Evolutionary conservation across 2,329 filamentous ascomycete species (phyloP), one percentile per base, ranked within the genome.

Genomic region (Ceratocystis cacaofunesta): DNA sequence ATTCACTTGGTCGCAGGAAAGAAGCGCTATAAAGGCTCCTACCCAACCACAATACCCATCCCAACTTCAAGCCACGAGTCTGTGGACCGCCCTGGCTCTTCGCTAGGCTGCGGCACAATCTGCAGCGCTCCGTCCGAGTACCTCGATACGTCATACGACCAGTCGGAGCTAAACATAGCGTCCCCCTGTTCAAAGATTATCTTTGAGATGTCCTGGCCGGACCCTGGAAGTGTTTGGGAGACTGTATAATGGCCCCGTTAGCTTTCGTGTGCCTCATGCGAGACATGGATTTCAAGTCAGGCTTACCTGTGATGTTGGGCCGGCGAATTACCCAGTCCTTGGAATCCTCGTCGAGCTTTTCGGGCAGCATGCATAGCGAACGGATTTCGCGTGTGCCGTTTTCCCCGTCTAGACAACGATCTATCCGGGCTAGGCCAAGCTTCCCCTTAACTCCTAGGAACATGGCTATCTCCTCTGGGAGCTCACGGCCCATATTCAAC

Each of bases 381-480:
- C 63, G 66, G 36, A 65, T 63, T 22, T 64, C 66, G 30, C 61
- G 60, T 2, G 66, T 65, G 15, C 65, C 61, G 4, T 36, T 46
- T 15, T 66, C 65, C 10, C 62, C 65, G 32, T 66, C 61, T 17
- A 66, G 62, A 22, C 55, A 63, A 19, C 63, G 60, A n/a, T 89
- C 83, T 69, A 88, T 78, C 67, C 87, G 80, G 75, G 92, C 90
- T 30, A 92, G 73, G 6, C 80, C 83, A 30, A 92, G 75, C 63
- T 81, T 81, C 67, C 86, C 84, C 70, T 81, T 82, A 55, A 87
- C 81, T 7, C 87, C 87, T 4, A 91, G 78, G 66, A 86, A 89
- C 65, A 79, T 79, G 68, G 78, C 78, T 65, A 91, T 75, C 73
- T 89, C 85, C 1, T 75, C 74, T 3, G 88, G 82, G 15, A 87